These are phyloP conservation scores for Helianthus tuberosus DNA, from an alignment of 129 eudicot species.

Conservation along the genomic window DNA sequence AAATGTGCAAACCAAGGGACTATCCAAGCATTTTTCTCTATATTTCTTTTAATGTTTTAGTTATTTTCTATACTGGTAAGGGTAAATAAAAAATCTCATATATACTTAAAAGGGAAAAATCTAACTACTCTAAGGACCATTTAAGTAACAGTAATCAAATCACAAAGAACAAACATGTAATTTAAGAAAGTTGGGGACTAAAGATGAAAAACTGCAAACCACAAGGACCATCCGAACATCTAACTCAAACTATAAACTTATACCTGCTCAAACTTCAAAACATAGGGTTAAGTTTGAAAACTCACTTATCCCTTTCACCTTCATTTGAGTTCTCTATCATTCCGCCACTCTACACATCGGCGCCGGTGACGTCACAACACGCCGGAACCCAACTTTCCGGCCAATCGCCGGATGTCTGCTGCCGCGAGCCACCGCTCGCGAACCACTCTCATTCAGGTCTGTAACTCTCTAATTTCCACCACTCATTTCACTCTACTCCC, in stretches of 20 bases:
- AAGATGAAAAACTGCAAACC: too few relatives aligned
- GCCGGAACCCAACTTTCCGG: conserved; percentile 18
- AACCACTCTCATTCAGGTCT: conserved; percentile 43
- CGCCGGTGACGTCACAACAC: conserved; percentile 25
- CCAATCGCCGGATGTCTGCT: conserved; percentile 60
- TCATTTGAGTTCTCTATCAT: conserved; percentile 18
- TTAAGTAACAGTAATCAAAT: too few relatives aligned
- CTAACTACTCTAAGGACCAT: too few relatives aligned
- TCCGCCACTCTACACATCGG: conserved; percentile 34
- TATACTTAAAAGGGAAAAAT: too few relatives aligned
- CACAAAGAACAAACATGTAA: too few relatives aligned
- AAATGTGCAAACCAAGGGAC: too few relatives aligned
- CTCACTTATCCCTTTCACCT: background rate
- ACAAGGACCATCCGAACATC: too few relatives aligned
- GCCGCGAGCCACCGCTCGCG: conserved; percentile 39
- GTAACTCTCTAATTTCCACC: conserved; percentile 29
- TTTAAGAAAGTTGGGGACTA: too few relatives aligned
- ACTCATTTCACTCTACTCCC: conserved; percentile 18
- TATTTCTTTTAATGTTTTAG: too few relatives aligned
- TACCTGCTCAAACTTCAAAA: background rate
- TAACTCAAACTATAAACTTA: background rate
- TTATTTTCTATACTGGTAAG: too few relatives aligned
- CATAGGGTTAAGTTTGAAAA: conserved; percentile 10
- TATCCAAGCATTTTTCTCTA: too few relatives aligned
- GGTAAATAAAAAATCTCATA: too few relatives aligned